Percentiles rank a stretch among this genome's conserved stretches.
Conservation (phyloP, 192 early-diverging fungal species). For the Mortierella antarctica region DNA sequence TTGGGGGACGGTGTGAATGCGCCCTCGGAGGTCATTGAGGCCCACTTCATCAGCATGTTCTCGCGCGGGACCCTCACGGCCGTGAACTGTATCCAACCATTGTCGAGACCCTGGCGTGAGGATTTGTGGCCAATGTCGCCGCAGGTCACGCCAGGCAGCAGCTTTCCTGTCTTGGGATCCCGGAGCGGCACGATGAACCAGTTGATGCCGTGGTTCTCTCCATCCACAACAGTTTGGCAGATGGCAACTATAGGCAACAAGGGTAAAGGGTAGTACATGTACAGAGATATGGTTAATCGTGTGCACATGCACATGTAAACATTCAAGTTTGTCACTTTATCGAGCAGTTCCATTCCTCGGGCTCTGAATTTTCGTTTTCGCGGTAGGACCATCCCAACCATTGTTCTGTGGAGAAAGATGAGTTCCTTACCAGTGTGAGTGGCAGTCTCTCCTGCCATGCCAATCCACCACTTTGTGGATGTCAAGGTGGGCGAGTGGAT, state of each 20-base stretch:
- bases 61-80: constrained; percentile 61
- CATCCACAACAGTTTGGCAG: constrained; percentile 66
- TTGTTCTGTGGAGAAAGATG: no score
- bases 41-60: constrained; percentile 68
- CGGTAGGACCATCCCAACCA: no score
- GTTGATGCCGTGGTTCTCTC: constrained; percentile 65
- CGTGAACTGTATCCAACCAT: constrained; percentile 74
- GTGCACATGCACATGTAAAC: background rate
- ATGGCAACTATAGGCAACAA: constrained; percentile 48
- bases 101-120: constrained; percentile 67
- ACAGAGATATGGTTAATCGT: background rate
- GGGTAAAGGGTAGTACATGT: background rate
- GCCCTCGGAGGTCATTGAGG: constrained; percentile 57
- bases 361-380: no score
- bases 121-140: constrained; percentile 70
- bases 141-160: constrained; percentile 60
- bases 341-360: no score
- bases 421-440: constrained; percentile 60
- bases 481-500: constrained; percentile 68
- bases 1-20: constrained; percentile 58
- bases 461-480: constrained; percentile 76
- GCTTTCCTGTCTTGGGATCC: constrained; percentile 54
- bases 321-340: background rate
- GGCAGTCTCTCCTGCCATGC: constrained; percentile 67
- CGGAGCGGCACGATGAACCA: constrained; percentile 75